Evolutionary conservation across 805 yeast species (phyloP).

Genomic region (Hanseniaspora taiwanica): DNA sequence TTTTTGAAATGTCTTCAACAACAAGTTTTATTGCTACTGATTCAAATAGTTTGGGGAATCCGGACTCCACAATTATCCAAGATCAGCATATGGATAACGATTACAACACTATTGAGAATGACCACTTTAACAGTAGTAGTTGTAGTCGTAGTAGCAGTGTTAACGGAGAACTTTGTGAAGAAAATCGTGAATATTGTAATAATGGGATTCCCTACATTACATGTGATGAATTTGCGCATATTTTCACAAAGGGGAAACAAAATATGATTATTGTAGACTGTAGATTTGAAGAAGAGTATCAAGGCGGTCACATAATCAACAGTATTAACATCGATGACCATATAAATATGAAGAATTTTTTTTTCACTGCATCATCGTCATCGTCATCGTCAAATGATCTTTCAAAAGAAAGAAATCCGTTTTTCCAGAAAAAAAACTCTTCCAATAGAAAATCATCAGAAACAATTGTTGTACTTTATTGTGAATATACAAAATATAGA

Average conservation of each 20-base stretch:
- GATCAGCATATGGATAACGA: no score
- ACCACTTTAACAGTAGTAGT: not conserved
- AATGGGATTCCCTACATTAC: slow-evolving; percentile 4
- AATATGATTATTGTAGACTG: slow-evolving; percentile 55
- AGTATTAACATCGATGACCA: slow-evolving; percentile 68
- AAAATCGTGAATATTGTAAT: not conserved
- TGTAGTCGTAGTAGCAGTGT: not conserved
- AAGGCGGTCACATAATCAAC: slow-evolving; percentile 83
- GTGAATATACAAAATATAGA: slow-evolving; percentile 85
- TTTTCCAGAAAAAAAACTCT: not conserved
- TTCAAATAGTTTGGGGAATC: no score
- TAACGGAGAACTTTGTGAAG: not conserved
- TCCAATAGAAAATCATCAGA: no score
- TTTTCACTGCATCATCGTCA: slow-evolving; percentile 6
- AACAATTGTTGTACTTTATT: slow-evolving; percentile 68
- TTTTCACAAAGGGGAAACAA: not conserved
- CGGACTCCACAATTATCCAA: no score
- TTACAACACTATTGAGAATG: no score
- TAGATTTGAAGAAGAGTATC: slow-evolving; percentile 81
- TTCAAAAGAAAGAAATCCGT: not conserved
- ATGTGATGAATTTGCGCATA: not conserved
- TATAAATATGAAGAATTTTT: slow-evolving; percentile 44
- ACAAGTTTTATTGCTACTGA: not conserved
- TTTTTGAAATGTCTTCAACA: slow-evolving; percentile 4
- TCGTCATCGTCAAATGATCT: slow-evolving; percentile 5